Evolutionary conservation across 2,329 filamentous ascomycete species (phyloP).

Genomic region (Penicillium frequentans): DNA sequence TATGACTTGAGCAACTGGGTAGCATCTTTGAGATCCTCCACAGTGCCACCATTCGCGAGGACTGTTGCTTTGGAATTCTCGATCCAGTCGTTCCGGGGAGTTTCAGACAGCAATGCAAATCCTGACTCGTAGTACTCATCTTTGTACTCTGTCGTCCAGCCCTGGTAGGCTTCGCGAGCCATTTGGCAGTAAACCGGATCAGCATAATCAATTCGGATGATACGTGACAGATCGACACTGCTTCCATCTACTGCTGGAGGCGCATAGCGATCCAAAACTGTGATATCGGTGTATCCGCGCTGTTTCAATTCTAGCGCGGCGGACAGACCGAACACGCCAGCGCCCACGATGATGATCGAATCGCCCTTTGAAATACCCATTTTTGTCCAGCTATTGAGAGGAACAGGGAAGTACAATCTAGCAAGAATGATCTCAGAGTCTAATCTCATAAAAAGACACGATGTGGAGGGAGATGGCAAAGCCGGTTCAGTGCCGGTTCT

Average conservation of each 20-base stretch:
- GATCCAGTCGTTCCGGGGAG: constrained; percentile 25
- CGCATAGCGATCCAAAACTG: constrained; percentile 55
- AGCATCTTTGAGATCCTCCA: constrained; percentile 43
- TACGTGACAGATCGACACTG: constrained; percentile 58
- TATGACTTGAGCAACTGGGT: constrained; percentile 22
- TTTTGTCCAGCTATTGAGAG: constrained; percentile 5
- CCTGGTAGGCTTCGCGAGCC: constrained; percentile 68
- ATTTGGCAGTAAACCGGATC: constrained; percentile 72
- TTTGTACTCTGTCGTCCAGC: constrained; percentile 53
- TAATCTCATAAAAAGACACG: neutral
- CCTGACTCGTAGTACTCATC: constrained; percentile 27
- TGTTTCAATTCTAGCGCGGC: constrained; percentile 64
- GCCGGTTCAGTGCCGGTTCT: constrained; percentile 13
- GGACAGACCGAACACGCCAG: constrained; percentile 21
- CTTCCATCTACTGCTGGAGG: constrained; percentile 56
- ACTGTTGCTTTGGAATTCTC: constrained; percentile 35
- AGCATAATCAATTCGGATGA: constrained; percentile 71
- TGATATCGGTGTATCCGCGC: constrained; percentile 54
- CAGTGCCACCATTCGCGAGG: constrained; percentile 34
- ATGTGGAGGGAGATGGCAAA: neutral
- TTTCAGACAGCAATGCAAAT: constrained; percentile 30
- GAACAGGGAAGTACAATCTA: neutral
- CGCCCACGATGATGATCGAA: constrained; percentile 59
- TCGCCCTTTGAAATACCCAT: constrained; percentile 23
- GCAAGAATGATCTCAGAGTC: neutral